Evolutionary conservation across 2,329 filamentous ascomycete species (phyloP), one percentile per base, ranked within the genome.

Genomic region (Arthrocladium fulminans): DNA sequence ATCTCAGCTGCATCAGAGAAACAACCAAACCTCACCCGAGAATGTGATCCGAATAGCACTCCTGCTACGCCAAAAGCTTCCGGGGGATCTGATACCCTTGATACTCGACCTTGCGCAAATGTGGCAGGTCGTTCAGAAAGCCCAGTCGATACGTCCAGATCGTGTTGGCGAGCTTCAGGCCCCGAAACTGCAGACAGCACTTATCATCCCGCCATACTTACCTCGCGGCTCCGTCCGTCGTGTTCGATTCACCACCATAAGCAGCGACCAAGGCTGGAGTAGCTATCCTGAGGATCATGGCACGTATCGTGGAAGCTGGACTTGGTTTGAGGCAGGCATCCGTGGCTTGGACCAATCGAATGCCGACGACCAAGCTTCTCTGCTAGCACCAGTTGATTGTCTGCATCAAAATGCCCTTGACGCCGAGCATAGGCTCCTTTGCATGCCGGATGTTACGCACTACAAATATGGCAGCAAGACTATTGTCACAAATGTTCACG

Each of bases 31-130:
- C 6, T 30, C 25, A 12, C 10, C 23, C 15, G 15, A 17, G 15
- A 34, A 29, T 19, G 19, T 53, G 3, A 51, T 49, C 37, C 47
- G 47, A n/a, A 53, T 47, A n/a, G 53, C 53, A n/a, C 48, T 51
- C 20, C 50, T 55, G 9, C 50, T 57, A 29, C 42, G 47, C n/a
- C 44, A 50, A 20, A 30, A 46, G 10, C 37, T 56, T 19, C 47
- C 50, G n/a, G 38, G 24, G 19, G 55, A 57, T 35, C 32, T 57
- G 41, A 47, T 57, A 3, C 48, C 53, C 10, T n/a, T 30, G 9
- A 50, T 57, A 25, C 48, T 57, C 9, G 53, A 57, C 37, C 39
- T 51, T 45, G 55, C 55, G 8, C 51, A 51, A 25, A 40, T 55
- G 32, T 57, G 53, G 55, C 20, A 37, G 7, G 13, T 32, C 3